These are phyloP conservation scores for Xylaria arbuscula DNA, from an alignment of 2,329 filamentous ascomycete genomes.

Conservation along the genomic window DNA sequence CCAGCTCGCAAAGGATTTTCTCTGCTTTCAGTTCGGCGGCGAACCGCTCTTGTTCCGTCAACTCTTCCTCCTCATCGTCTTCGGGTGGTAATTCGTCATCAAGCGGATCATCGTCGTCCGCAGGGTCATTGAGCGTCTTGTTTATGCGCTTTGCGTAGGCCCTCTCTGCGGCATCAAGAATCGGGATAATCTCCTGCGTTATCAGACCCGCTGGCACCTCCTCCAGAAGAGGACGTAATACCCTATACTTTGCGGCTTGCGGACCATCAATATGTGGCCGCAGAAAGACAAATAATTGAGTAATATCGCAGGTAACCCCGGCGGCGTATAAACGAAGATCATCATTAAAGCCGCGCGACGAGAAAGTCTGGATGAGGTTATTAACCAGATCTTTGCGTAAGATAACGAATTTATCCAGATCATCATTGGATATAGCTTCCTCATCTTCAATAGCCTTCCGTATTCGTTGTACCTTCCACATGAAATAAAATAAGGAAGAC, in stretches of 20 bases:
- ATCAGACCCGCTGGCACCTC: conserved; percentile 73
- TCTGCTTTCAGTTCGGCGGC: conserved; percentile 80
- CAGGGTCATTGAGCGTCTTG: conserved; percentile 70
- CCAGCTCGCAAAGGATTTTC: conserved; percentile 85
- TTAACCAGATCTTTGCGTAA: conserved; percentile 68
- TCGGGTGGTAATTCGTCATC: conserved; percentile 72
- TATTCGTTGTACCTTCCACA: conserved; percentile 84
- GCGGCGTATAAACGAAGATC: conserved; percentile 81
- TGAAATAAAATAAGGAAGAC: conserved; percentile 86
- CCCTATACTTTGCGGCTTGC: conserved; percentile 61
- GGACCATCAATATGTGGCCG: conserved; percentile 63
- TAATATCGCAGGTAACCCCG: conserved; percentile 82
- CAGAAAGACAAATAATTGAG: conserved; percentile 81
- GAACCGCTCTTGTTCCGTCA: conserved; percentile 68
- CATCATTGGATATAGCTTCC: conserved; percentile 64
- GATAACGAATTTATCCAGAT: conserved; percentile 69
- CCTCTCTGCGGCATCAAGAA: conserved; percentile 82
- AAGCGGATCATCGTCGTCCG: conserved; percentile 78
- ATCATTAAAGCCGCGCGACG: conserved; percentile 76
- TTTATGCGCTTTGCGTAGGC: conserved; percentile 77
- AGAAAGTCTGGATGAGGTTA: conserved; percentile 75
- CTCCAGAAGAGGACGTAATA: conserved; percentile 72
- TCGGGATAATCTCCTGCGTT: conserved; percentile 74
- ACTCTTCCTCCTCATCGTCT: conserved; percentile 65
- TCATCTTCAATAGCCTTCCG: conserved; percentile 66